Percentiles rank a stretch among this genome's conserved stretches.
These are phyloP conservation scores for Zygoascus bituminiphila DNA, from an alignment of 805 yeast species.

Conservation along the genomic window DNA sequence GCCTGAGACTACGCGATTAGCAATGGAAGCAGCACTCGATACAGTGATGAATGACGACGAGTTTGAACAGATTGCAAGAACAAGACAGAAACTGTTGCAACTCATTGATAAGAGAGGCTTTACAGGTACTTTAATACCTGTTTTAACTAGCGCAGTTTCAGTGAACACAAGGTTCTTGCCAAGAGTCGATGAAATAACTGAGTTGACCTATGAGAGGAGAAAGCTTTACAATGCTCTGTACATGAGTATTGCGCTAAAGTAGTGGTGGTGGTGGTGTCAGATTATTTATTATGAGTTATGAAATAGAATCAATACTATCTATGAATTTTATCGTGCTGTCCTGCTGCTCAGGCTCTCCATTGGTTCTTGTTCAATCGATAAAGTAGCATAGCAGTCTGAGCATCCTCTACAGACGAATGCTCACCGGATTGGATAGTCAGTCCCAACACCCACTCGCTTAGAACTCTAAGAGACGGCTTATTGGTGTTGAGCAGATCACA, in stretches of 20 bases:
- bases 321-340: background rate
- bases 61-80: constrained; percentile 7
- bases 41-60: constrained; percentile 13
- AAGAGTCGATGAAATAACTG: background rate
- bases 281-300: background rate
- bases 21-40: constrained; percentile 12
- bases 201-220: background rate
- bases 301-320: background rate
- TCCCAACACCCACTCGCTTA: constrained; percentile 49
- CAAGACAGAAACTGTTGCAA: constrained; percentile 7
- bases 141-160: background rate
- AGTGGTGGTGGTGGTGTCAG: background rate
- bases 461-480: constrained; percentile 63
- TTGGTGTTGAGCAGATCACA: constrained; percentile 54
- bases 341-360: background rate
- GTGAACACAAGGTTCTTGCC: background rate
- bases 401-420: constrained; percentile 89
- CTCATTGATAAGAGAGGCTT: constrained; percentile 13
- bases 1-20: constrained; percentile 8
- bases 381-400: constrained; percentile 78
- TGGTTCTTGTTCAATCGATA: constrained; percentile 34
- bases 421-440: constrained; percentile 60
- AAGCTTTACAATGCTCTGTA: background rate
- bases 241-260: background rate
- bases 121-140: constrained; percentile 1